These are phyloP conservation scores for Claviceps sorghi DNA, from an alignment of 2,329 filamentous ascomycete species.

Conservation along the genomic window DNA sequence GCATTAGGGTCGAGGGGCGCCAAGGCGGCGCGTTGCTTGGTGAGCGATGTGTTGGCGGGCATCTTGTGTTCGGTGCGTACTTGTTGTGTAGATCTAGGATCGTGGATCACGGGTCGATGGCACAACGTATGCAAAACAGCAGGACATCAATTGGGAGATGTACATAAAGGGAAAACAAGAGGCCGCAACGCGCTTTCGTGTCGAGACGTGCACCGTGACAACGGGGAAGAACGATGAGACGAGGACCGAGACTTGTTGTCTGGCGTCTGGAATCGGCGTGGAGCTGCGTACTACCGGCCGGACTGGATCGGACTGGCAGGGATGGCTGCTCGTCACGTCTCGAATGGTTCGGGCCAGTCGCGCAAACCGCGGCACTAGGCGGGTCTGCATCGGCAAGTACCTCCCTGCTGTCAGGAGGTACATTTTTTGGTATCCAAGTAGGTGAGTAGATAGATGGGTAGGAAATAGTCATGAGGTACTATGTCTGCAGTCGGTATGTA, in stretches of 20 bases:
- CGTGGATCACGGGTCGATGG: not conserved
- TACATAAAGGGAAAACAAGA: not conserved
- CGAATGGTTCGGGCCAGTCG: not conserved
- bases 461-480: too few species aligned
- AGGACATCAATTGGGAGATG: not conserved
- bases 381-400: not conserved
- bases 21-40: slow-evolving; percentile 35
- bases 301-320: not conserved
- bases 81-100: not conserved
- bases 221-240: not conserved
- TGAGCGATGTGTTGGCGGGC: slow-evolving; percentile 16
- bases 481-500: not conserved
- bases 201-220: not conserved
- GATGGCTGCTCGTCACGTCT: not conserved
- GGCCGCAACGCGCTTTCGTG: not conserved
- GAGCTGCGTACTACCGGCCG: not conserved
- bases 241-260: not conserved
- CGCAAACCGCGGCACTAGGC: not conserved
- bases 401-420: too few species aligned
- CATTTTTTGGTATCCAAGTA: too few species aligned
- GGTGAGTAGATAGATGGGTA: too few species aligned
- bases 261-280: not conserved
- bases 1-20: slow-evolving; percentile 32
- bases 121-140: not conserved
- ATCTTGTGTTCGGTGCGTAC: not conserved